Base-by-base conservation (phyloP, 805 yeast genomes). In the Sugiyamaella lignohabitans region DNA sequence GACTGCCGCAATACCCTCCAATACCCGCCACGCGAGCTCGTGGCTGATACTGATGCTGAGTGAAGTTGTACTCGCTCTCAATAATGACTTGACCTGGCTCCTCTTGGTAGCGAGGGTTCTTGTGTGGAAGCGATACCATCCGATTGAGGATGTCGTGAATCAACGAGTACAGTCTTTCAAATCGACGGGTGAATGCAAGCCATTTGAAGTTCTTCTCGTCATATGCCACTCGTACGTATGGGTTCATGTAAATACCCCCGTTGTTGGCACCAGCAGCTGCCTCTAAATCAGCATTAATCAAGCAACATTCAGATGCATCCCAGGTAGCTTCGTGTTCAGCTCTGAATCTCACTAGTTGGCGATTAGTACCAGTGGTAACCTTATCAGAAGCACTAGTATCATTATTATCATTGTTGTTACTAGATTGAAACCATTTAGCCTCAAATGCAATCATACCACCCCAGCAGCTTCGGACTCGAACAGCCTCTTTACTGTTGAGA, bases 391-490 rank as follows among this genome's bases (percentile, higher is more conserved):
- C 22, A 11, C 22, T 14, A 16, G 18, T 3, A 27, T 27, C 32
- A 8, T 27, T 27, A 27, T 14, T 27, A 27, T 27, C 32, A 27
- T 27, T 8, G 14, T 27, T 27, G 14, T 27, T 27, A 27, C 32
- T 27, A 2, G 20, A 6, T 27, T 43, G 53, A 36, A 50, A 50
- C 34, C 35, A 43, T 20, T 40, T 37, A n/a, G 53, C 53, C 5
- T 50, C 51, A 20, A 44, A 50, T 10, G 53, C 51, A 6, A 47
- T 45, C 49, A 50, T 50, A 11, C 53, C 53, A 3, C 53, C 52
- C 53, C 53, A 50, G 39, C 53, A 50, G 39, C 51, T 47, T 20
- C 30, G 30, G 24, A 50, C 53, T 11, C 45, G 16, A 4, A 50
- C 53, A 5, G 51, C 51, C 40, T 48, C 45, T 14, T 46, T 48